Conservation (phyloP, 345 rosid genomes). For the Erodium maritimum region DNA sequence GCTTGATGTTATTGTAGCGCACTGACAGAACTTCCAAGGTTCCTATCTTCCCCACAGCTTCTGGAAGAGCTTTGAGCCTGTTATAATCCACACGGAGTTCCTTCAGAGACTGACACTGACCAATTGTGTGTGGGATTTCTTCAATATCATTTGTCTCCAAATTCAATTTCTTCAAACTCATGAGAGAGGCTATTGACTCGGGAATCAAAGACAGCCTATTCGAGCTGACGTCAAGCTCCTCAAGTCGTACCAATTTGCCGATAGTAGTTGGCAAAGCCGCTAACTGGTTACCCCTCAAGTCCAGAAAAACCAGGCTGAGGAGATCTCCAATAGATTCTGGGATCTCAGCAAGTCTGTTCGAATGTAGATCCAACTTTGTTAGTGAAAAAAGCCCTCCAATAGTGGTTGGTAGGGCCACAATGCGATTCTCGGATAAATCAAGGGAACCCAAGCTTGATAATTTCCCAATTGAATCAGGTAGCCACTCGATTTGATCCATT, state of each 20-base stretch:
- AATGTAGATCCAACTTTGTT: constrained; percentile 63
- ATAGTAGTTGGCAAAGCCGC: constrained; percentile 53
- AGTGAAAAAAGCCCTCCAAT: constrained; percentile 73
- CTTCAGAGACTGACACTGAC: constrained; percentile 51
- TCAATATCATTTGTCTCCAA: constrained; percentile 80
- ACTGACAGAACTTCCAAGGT: constrained; percentile 64
- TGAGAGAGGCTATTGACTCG: constrained; percentile 59
- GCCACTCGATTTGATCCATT: constrained; percentile 86
- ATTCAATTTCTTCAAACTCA: constrained; percentile 47
- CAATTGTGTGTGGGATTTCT: constrained; percentile 75
- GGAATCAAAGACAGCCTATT: constrained; percentile 56
- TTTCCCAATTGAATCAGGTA: constrained; percentile 92
- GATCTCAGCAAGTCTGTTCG: constrained; percentile 58
- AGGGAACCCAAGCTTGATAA: constrained; percentile 48
- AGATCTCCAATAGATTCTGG: constrained; percentile 78
- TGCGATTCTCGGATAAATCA: constrained; percentile 77
- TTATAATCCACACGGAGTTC: constrained; percentile 86
- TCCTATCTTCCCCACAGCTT: constrained; percentile 82
- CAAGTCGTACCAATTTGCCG: constrained; percentile 51
- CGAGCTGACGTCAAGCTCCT: constrained; percentile 86
- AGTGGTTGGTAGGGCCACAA: constrained; percentile 49
- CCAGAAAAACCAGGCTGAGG: constrained; percentile 44
- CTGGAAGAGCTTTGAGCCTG: constrained; percentile 92
- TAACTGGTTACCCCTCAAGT: constrained; percentile 71
- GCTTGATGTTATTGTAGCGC: constrained; percentile 81